phyloP scores from a whole-genome alignment of 2,329 filamentous ascomycete species.

The Capronia epimyces region DNA sequence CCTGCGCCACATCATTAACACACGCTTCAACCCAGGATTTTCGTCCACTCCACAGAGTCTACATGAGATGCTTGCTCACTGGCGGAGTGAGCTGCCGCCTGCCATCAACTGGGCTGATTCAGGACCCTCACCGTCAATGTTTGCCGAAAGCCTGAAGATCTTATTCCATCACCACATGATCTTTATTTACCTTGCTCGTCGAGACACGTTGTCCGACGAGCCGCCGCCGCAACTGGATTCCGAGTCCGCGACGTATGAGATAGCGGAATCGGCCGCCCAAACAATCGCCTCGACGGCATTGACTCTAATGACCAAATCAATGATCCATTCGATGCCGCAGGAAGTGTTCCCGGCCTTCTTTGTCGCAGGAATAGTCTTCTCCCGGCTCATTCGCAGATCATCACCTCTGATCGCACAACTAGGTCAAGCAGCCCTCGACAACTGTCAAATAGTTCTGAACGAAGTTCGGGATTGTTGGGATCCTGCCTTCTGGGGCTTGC shows the following conservation, averaged over 20 bases:
- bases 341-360: slow-evolving; percentile 19
- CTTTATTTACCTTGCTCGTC: slow-evolving; percentile 8
- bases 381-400: slow-evolving; percentile 7
- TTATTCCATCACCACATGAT: slow-evolving; percentile 17
- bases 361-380: slow-evolving; percentile 20
- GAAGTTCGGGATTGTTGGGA: slow-evolving; percentile 18
- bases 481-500: slow-evolving; percentile 15
- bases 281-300: slow-evolving; percentile 13
- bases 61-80: slow-evolving; percentile 4
- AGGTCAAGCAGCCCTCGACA: slow-evolving; percentile 13
- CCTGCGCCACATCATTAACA: slow-evolving; percentile 11
- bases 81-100: slow-evolving; percentile 7
- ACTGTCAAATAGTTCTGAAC: slow-evolving; percentile 16
- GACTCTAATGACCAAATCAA: slow-evolving; percentile 12
- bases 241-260: slow-evolving; percentile 1
- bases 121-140: slow-evolving; percentile 8
- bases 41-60: slow-evolving; percentile 6
- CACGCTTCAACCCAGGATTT: slow-evolving; percentile 10
- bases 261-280: slow-evolving; percentile 16
- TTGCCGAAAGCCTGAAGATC: slow-evolving; percentile 14
- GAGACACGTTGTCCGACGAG: background rate
- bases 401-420: slow-evolving; percentile 8
- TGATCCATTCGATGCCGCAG: slow-evolving; percentile 12
- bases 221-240: background rate
- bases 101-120: slow-evolving; percentile 9